Evolutionary conservation across 768 basidiomycete genomes (phyloP).

Genomic region (Leccinum longicurvipes): DNA sequence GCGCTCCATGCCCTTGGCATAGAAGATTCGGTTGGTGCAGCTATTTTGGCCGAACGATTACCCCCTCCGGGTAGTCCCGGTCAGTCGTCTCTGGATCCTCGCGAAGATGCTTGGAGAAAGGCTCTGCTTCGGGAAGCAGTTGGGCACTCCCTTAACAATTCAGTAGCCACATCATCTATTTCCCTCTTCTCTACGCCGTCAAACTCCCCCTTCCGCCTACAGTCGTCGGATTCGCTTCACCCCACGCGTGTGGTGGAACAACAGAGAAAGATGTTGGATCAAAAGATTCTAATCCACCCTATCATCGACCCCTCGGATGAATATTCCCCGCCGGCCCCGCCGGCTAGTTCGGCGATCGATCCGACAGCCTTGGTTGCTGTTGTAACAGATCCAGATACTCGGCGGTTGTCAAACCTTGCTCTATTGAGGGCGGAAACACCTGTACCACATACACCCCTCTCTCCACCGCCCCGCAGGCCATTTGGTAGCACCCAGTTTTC

Average conservation of each 20-base stretch:
- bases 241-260: slow-evolving; percentile 13
- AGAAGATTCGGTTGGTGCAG: slow-evolving; percentile 72
- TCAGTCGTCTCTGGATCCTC: slow-evolving; percentile 48
- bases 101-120: slow-evolving; percentile 72
- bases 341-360: slow-evolving; percentile 3
- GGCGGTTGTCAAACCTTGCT: slow-evolving; percentile 40
- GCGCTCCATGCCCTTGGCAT: slow-evolving; percentile 71
- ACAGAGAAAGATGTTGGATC: slow-evolving; percentile 34
- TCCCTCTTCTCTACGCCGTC: slow-evolving; percentile 36
- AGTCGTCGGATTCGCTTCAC: slow-evolving; percentile 25
- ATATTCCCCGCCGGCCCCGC: slow-evolving; percentile 24
- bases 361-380: slow-evolving; percentile 13
- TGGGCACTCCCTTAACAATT: slow-evolving; percentile 65
- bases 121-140: slow-evolving; percentile 76
- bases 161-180: slow-evolving; percentile 42
- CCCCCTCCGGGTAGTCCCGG: slow-evolving; percentile 65
- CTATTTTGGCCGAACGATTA: slow-evolving; percentile 68
- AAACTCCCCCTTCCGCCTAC: slow-evolving; percentile 25
- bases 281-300: slow-evolving; percentile 43
- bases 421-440: slow-evolving; percentile 67
- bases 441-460: slow-evolving; percentile 56
- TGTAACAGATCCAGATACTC: slow-evolving; percentile 31
- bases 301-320: slow-evolving; percentile 35
- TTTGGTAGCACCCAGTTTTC: slow-evolving; percentile 45
- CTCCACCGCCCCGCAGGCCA: slow-evolving; percentile 59